Evolutionary conservation across 1,284 basidiomycete species (phyloP).

Genomic region (Phlebopus sp.): DNA sequence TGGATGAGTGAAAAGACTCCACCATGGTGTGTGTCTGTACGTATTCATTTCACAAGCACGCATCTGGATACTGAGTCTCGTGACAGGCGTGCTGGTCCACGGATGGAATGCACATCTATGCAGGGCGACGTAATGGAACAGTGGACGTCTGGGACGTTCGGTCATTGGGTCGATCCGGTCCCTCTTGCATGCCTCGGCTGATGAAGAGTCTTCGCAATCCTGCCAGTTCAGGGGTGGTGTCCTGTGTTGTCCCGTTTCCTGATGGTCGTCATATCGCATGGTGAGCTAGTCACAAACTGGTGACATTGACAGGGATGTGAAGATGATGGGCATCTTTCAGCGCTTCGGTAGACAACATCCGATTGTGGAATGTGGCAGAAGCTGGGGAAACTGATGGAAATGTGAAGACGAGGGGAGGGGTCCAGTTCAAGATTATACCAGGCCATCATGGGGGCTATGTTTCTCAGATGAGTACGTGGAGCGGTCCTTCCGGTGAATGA

Average conservation of each 20-base stretch:
- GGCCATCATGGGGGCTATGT: conserved; percentile 95
- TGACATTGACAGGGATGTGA: conserved; percentile 21
- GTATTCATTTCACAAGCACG: conserved; percentile 21
- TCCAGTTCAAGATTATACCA: conserved; percentile 93
- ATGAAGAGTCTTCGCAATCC: conserved; percentile 86
- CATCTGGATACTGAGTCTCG: conserved; percentile 1
- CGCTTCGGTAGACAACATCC: conserved; percentile 90
- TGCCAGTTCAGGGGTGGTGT: conserved; percentile 86
- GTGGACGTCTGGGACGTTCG: conserved; percentile 96
- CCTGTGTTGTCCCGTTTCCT: conserved; percentile 86
- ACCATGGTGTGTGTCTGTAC: conserved; percentile 92
- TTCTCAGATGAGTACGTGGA: conserved; percentile 78
- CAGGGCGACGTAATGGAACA: conserved; percentile 87
- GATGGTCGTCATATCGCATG: conserved; percentile 89
- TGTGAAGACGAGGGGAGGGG: conserved; percentile 58
- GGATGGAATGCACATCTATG: conserved; percentile 86
- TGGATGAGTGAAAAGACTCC: conserved; percentile 89
- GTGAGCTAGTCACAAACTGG: conserved; percentile 44
- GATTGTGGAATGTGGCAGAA: conserved; percentile 90
- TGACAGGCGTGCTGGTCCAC: conserved; percentile 90
- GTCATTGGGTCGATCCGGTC: conserved; percentile 58
- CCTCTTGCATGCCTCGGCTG: conserved; percentile 63
- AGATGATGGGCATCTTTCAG: conserved; percentile 39
- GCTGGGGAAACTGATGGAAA: conserved; percentile 62
- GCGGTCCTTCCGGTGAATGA: conserved; percentile 11